Evolutionary conservation across 768 basidiomycete species (phyloP), one percentile per base, ranked within the genome.

Genomic region (Lentinula lateritia): DNA sequence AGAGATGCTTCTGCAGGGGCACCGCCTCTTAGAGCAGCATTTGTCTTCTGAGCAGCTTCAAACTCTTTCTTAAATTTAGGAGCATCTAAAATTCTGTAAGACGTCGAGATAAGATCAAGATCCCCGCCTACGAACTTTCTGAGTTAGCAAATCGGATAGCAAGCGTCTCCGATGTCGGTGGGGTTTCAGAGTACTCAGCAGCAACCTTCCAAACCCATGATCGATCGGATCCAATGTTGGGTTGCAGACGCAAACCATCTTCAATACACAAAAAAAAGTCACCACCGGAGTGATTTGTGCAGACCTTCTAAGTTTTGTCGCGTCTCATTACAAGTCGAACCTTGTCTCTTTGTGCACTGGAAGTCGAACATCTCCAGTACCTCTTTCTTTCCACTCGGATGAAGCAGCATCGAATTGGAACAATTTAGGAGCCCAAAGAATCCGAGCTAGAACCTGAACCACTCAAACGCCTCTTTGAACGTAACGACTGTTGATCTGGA

Each of bases 251-350:
- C 93, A 98, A 23, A 23, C 23, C 23, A 10, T 38, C 42, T 32
- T 48, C 48, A 56, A 23, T 28, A 48, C 36, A 39, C 50, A 2
- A 39, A 28, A 52, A 76, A 81, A 34, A 61, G 35, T 8, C 58
- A 76, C 80, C 70, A 98, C 97, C 87, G 66, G 85, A 76, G 78
- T 98, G 96, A 80, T 99, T 99, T 61, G 97, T 96, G 76, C 97
- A 98, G 77, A 98, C 95, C 76, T 99, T 98, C 76, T 93, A 83
- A 52, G 97, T 99, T 87, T 98, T 98, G 83, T 99, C 97, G 76
- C 97, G 92, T 78, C 96, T 83, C 97, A 99, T 99, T 73, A 99
- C 94, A 64, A 99, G 85, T 65, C 97, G 85, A 70, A 96, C 83
- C 77, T 95, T 53, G 88, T 89, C 71, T 86, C 86, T 75, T 90